Base-by-base conservation (phyloP, 2,329 filamentous ascomycete genomes). In the Dissoconium aciculare region DNA sequence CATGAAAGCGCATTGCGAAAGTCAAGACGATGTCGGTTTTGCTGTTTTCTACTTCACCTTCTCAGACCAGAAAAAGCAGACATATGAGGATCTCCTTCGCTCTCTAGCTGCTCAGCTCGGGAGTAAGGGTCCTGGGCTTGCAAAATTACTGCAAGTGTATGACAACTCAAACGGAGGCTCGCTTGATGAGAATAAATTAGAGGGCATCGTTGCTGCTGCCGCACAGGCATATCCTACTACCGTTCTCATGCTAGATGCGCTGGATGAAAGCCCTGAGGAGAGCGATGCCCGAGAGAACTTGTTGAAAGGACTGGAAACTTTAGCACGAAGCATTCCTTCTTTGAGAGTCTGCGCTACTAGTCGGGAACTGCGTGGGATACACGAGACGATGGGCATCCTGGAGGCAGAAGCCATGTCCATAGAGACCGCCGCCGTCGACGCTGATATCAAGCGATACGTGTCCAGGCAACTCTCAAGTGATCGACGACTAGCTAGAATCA, bases 161-260 rank as follows among this genome's bases (percentile, higher is more conserved):
- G 24, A 33, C 6, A 35, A 34, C 13, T 25, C 34, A n/a, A 26
- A 28, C 11, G 8, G 28, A 34, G 33, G 32, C 23, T 11, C 15
- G 6, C 38, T 26, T 9, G 26, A 32, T 6, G 15, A 27, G 2
- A 23, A 41, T 10, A 37, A 41, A 15, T 36, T 45, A 1, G 10
- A 41, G 13, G 27, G 31, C 13, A 38, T 44, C n/a, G 13, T 44
- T 10, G 5, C 28, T 5, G 9, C 30, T 11, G 35, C 26, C 11
- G 26, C 44, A 11, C 12, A 31, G 17, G 16, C 38, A 17, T 36
- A 25, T 26, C 24, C 15, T 42, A 52, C 13, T 26, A 41, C 46
- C 1, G 53, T 44, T 28, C 36, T 56, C 11, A 38, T 51, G 2
- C 19, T 56, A 8, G 52, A 55, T 38, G 52, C 52, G 14, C 35